phyloP scores from a whole-genome alignment of 441 rosid species.

The Erodium texanum region DNA sequence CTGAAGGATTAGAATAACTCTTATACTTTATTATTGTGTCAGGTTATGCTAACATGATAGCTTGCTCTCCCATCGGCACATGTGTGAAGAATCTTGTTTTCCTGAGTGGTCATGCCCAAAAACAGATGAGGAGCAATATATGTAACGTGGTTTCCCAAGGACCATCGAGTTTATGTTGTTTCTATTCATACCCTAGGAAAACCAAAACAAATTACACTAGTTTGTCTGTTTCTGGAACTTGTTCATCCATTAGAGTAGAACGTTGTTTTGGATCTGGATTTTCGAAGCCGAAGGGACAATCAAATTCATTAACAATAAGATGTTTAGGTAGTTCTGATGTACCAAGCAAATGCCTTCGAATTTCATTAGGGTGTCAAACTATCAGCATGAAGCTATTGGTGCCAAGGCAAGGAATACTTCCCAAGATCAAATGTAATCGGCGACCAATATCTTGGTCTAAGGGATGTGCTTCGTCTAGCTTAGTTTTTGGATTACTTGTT shows the following conservation, averaged over 20 bases:
- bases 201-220: conserved; percentile 23
- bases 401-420: conserved; percentile 20
- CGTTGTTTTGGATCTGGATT: conserved; percentile 24
- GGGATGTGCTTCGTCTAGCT: conserved; percentile 39
- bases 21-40: conserved; percentile 17
- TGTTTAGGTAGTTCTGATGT: conserved; percentile 25
- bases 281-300: conserved; percentile 24
- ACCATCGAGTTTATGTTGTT: conserved; percentile 29
- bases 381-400: conserved; percentile 33
- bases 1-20: conserved; percentile 1
- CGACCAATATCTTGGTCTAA: conserved; percentile 34
- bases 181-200: conserved; percentile 23
- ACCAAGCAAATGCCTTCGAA: conserved; percentile 33
- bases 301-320: conserved; percentile 28
- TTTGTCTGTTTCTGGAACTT: conserved; percentile 36
- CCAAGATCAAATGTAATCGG: background rate
- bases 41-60: conserved; percentile 47
- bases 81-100: conserved; percentile 42
- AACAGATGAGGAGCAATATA: conserved; percentile 33
- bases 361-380: conserved; percentile 37
- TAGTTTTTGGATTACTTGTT: conserved; percentile 52
- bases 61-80: conserved; percentile 37
- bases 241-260: conserved; percentile 23
- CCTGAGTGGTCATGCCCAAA: conserved; percentile 27
- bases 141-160: conserved; percentile 26